These are phyloP conservation scores for Ichthyophthirius multifiliis DNA, from an alignment of 169 alveolate genomes.

Conservation along the genomic window DNA sequence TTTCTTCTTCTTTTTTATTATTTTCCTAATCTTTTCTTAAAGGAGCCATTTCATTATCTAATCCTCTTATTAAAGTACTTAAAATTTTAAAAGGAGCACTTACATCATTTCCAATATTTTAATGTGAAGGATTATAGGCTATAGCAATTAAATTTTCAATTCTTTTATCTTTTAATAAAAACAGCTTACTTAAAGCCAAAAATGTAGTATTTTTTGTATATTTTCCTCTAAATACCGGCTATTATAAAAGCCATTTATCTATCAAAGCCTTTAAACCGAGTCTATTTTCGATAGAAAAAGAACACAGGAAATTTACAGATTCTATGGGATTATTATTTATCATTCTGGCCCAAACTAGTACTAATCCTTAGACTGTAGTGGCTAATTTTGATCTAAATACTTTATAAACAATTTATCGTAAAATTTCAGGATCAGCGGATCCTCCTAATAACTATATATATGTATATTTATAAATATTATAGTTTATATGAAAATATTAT, in stretches of 20 bases:
- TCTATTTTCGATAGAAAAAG: constrained; percentile 71
- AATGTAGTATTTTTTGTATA: constrained; percentile 73
- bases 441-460: constrained; percentile 21
- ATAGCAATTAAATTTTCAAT: constrained; percentile 67
- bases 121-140: constrained; percentile 71
- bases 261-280: constrained; percentile 72
- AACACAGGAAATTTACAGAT: constrained; percentile 60
- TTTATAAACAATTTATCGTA: constrained; percentile 68
- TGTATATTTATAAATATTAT: constrained; percentile 46
- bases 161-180: constrained; percentile 59
- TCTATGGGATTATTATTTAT: constrained; percentile 71
- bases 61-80: constrained; percentile 63
- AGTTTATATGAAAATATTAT: neutral
- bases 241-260: constrained; percentile 80
- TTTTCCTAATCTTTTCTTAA: constrained; percentile 46
- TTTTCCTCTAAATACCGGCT: constrained; percentile 80
- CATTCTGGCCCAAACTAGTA: constrained; percentile 77
- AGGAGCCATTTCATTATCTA: constrained; percentile 73
- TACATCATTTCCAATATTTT: constrained; percentile 56
- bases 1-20: constrained; percentile 41
- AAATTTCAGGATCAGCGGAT: constrained; percentile 54
- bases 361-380: constrained; percentile 69
- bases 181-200: constrained; percentile 68
- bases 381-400: constrained; percentile 77
- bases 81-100: constrained; percentile 82